Evolutionary conservation across 371 early-diverging fungal species (phyloP).

Genomic region (Mortierella sp.): DNA sequence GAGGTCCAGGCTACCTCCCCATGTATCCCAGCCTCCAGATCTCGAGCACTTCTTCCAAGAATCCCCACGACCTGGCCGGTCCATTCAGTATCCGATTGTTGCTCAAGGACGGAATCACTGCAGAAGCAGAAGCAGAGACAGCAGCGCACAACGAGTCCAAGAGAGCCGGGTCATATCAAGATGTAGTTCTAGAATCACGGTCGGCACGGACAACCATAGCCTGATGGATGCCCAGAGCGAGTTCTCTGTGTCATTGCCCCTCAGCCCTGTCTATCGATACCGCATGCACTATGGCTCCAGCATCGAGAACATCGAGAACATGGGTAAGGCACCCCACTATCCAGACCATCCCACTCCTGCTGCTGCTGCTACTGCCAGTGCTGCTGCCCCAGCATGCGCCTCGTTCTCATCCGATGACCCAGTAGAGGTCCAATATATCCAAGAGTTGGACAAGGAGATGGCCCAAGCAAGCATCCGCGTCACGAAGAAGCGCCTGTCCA

Average conservation of each 20-base stretch:
- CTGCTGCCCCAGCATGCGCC: no score
- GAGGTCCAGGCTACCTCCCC: background rate
- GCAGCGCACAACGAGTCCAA: background rate
- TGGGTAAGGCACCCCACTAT: background rate
- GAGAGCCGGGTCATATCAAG: background rate
- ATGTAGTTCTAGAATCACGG: background rate
- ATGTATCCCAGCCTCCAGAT: background rate
- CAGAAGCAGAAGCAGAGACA: background rate
- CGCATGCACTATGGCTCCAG: constrained; percentile 29
- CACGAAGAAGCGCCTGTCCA: background rate
- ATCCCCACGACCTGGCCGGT: no score
- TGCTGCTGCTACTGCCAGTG: no score
- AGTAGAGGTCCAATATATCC: background rate
- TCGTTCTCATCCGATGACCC: no score
- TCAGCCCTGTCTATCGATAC: constrained; percentile 3
- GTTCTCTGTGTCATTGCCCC: background rate
- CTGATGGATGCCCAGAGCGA: background rate
- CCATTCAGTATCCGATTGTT: no score
- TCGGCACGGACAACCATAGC: background rate
- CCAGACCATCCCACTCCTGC: no score
- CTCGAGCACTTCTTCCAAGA: background rate
- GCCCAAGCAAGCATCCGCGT: background rate
- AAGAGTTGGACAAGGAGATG: constrained; percentile 3
- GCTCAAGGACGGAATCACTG: no score
- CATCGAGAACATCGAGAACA: constrained; percentile 39